These are phyloP conservation scores for Euphorbia tirucalli DNA, from an alignment of 345 rosid species.

Conservation along the genomic window DNA sequence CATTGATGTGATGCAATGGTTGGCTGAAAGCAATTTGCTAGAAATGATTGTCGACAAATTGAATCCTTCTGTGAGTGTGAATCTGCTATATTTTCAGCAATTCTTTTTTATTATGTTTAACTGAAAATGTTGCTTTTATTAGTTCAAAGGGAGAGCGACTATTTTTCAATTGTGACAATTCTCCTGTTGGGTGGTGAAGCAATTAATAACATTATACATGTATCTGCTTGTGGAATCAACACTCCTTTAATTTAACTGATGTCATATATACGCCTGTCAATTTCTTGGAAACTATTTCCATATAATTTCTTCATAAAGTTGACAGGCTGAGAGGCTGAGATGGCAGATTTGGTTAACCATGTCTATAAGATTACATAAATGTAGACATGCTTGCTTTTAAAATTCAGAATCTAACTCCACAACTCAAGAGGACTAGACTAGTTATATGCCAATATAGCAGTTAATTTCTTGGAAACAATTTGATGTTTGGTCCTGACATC, in stretches of 20 bases:
- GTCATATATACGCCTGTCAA: neutral
- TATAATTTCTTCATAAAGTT: neutral
- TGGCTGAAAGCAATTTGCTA: slow-evolving; percentile 81
- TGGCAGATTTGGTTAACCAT: neutral
- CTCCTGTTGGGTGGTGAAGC: neutral
- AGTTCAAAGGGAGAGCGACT: neutral
- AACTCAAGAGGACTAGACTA: neutral
- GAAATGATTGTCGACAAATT: slow-evolving; percentile 97
- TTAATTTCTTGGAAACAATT: neutral
- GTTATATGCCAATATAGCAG: neutral
- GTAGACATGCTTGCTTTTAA: neutral
- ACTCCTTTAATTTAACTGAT: neutral
- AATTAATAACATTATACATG: neutral
- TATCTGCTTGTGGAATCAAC: neutral
- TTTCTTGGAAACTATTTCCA: neutral
- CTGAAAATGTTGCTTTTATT: neutral
- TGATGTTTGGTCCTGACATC: neutral
- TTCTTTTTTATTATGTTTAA: neutral
- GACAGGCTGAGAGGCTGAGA: neutral
- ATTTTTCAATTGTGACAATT: neutral
- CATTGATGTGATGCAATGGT: slow-evolving; percentile 98
- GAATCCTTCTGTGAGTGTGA: slow-evolving; percentile 70
- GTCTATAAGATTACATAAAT: neutral
- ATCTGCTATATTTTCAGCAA: neutral
- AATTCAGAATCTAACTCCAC: neutral